Evolutionary conservation across 352 stramenopile species (phyloP), one percentile per base, ranked within the genome.

Genomic region (Pythium plurisporium): DNA sequence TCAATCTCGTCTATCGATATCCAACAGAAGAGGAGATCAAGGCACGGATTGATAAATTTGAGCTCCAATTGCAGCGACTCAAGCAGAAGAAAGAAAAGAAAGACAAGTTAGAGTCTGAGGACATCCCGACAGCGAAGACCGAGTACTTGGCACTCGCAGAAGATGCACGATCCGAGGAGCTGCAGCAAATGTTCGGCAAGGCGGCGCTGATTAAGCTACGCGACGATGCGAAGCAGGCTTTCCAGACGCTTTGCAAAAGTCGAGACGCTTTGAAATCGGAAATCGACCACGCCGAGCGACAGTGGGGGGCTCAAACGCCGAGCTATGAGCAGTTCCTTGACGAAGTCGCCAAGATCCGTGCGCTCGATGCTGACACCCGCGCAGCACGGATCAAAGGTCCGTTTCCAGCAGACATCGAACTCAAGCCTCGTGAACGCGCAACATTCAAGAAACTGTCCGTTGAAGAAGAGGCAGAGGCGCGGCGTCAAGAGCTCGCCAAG

Each of bases 361-460:
- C 55, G 2, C 55, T 92, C 0, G 59, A 76, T 5, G 57, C 71
- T 0, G 59, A 72, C 23, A 64, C 64, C 4, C 72, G 82, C 5
- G 41, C 47, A 2, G 22, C 10, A 1, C 64, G 81, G 4, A 86
- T 92, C 42, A 43, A 29, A 25, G 79, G 82, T 0, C 82, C 82
- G 8, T 92, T 92, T 48, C 67, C 74, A 29, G 37, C 53, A 8
- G 65, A 72, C 14, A 47, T 81, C 11, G 68, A 80, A n/a, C 40
- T 84, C 50, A 71, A 86, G 33, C 82, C 74, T 8, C 62, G 72
- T 3, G 77, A 72, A 31, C 64, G 79, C 19, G 79, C 80, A 0
- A 57, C 74, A 27, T 89, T 89, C 65, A 90, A 90, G 42, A 92
- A 92, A 42, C 61, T 92, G 20, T 92, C 82, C n/a, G 79, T 86